Conservation (phyloP, 495 filamentous ascomycete species). For the Letharia columbiana region DNA sequence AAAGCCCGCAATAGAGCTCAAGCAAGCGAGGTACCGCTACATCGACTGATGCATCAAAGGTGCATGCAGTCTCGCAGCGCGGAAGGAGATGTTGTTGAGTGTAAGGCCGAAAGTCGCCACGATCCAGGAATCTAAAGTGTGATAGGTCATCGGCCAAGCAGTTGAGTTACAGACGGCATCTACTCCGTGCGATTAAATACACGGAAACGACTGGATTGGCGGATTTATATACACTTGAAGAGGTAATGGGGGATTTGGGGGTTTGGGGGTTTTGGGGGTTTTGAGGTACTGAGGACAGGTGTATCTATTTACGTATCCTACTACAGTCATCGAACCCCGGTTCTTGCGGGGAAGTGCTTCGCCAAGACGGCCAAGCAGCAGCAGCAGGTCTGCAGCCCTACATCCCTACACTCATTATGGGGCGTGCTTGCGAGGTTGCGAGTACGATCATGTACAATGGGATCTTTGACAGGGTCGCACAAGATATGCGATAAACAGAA, state of each 20-base stretch:
- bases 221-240: background rate
- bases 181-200: background rate
- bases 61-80: background rate
- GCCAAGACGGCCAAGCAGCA: slow-evolving; percentile 2
- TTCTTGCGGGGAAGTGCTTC: background rate
- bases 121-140: background rate
- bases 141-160: background rate
- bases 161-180: background rate
- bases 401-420: background rate
- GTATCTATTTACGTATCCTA: background rate
- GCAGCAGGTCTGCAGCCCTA: background rate
- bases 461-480: too few species aligned
- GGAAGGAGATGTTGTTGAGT: background rate
- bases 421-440: background rate
- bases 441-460: background rate
- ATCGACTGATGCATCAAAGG: background rate
- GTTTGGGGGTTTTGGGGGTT: too few species aligned
- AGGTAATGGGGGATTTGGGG: too few species aligned
- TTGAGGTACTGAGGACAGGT: background rate
- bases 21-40: background rate
- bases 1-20: background rate
- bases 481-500: background rate
- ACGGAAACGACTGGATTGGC: background rate
- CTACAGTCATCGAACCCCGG: background rate
- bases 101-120: slow-evolving; percentile 2